Conservation (phyloP, 139 green algal genomes). For the Ulvella scutata region DNA sequence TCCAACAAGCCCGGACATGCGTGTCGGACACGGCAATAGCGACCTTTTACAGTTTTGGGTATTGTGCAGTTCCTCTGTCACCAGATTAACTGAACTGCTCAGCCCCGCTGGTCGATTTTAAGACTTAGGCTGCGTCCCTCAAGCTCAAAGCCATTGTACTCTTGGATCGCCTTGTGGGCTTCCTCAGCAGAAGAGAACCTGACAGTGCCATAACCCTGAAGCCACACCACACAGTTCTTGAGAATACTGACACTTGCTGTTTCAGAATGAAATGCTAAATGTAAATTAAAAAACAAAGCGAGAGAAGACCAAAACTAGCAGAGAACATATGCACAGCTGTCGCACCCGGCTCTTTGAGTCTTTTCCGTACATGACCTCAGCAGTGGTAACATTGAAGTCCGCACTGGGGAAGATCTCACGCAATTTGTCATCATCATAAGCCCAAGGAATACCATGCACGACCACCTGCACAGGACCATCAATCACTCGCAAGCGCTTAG, state of each 20-base stretch:
- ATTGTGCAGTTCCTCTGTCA: too few relatives aligned
- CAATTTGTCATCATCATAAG: constrained; percentile 64
- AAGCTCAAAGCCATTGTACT: not conserved
- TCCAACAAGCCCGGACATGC: too few relatives aligned
- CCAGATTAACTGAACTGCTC: too few relatives aligned
- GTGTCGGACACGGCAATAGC: too few relatives aligned
- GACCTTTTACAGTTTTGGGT: too few relatives aligned
- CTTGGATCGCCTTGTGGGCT: not conserved
- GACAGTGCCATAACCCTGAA: constrained; percentile 76
- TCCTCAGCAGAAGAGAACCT: constrained; percentile 51
- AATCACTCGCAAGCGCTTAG: not conserved
- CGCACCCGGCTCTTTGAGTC: constrained; percentile 63
- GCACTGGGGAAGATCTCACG: constrained; percentile 53
- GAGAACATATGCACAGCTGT: not conserved
- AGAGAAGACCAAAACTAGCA: not conserved
- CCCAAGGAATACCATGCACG: constrained; percentile 82
- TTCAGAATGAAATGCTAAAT: not conserved
- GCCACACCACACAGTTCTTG: not conserved
- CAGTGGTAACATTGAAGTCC: constrained; percentile 39
- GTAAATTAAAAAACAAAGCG: not conserved
- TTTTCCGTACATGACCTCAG: constrained; percentile 55
- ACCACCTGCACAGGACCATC: constrained; percentile 45
- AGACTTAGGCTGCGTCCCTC: not conserved
- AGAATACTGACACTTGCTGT: not conserved
- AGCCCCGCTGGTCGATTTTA: not conserved